A percentile compares a stretch with the other conserved stretches of the same genome.
phyloP scores from a whole-genome alignment of 2,329 filamentous ascomycete genomes.

The Chaetomiaceae sp. region DNA sequence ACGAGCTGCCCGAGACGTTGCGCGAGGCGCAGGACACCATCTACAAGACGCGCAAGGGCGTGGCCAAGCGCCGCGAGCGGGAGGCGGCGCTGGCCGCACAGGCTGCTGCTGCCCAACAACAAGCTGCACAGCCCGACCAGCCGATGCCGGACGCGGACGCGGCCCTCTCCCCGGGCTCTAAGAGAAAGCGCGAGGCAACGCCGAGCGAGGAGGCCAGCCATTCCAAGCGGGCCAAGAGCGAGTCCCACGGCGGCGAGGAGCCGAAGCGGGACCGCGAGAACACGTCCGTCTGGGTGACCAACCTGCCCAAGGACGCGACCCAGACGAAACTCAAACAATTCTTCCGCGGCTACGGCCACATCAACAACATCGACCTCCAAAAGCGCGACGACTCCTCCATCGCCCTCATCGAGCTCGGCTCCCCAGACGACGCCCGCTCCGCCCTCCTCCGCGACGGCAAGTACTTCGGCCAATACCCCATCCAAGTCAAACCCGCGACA shows the following conservation, averaged over 20 bases:
- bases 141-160: constrained; percentile 29
- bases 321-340: constrained; percentile 78
- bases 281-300: constrained; percentile 74
- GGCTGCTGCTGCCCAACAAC: constrained; percentile 37
- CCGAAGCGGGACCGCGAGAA: constrained; percentile 85
- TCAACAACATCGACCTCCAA: constrained; percentile 70
- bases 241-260: constrained; percentile 31
- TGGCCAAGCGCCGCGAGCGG: constrained; percentile 59
- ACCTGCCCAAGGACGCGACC: constrained; percentile 65
- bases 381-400: constrained; percentile 56
- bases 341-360: constrained; percentile 83
- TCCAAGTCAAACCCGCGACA: constrained; percentile 70
- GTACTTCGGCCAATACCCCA: constrained; percentile 66
- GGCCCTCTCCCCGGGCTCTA: constrained; percentile 40
- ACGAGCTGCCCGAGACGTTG: constrained; percentile 73
- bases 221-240: constrained; percentile 63
- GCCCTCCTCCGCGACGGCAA: constrained; percentile 80
- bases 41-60: constrained; percentile 61
- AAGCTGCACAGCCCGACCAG: constrained; percentile 25
- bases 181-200: constrained; percentile 70
- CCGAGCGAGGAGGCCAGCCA: constrained; percentile 46
- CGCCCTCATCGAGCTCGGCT: constrained; percentile 81
- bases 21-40: constrained; percentile 70
- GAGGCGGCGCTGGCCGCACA: constrained; percentile 55
- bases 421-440: constrained; percentile 72